phyloP scores from a whole-genome alignment of 2,329 filamentous ascomycete genomes.

The Epichloe sp. region DNA sequence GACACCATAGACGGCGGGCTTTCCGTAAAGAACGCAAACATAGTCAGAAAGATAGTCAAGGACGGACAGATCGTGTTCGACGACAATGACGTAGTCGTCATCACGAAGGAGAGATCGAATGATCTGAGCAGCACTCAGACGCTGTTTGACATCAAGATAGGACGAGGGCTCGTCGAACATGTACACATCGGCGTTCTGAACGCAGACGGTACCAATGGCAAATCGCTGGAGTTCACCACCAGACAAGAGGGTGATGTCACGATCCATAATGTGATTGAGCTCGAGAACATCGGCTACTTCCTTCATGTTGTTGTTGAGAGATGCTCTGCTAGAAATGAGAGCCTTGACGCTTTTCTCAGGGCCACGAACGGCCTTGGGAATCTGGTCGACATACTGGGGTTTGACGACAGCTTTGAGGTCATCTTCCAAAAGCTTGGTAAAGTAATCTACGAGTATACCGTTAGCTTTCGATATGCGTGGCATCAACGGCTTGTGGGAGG shows the following conservation, averaged over 20 bases:
- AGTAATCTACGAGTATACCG: conserved; percentile 53
- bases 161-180: conserved; percentile 99
- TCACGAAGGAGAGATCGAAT: conserved; percentile 83
- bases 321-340: conserved; percentile 62
- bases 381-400: conserved; percentile 98
- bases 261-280: conserved; percentile 77
- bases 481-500: not conserved
- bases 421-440: conserved; percentile 95
- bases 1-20: conserved; percentile 92
- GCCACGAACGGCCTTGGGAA: conserved; percentile 80
- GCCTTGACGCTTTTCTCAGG: conserved; percentile 66
- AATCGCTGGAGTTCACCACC: conserved; percentile 98
- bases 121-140: conserved; percentile 79
- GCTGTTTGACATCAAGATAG: conserved; percentile 98
- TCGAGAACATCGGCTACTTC: conserved; percentile 77
- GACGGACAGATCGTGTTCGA: conserved; percentile 98
- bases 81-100: conserved; percentile 93
- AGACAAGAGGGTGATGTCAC: conserved; percentile 80
- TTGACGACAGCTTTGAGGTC: conserved; percentile 96
- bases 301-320: conserved; percentile 66
- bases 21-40: conserved; percentile 92
- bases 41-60: conserved; percentile 98
- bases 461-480: not conserved
- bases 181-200: conserved; percentile 94
- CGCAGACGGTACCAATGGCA: conserved; percentile 88